Evolutionary conservation across 768 basidiomycete genomes (phyloP).

Genomic region (Trametes elegans): DNA sequence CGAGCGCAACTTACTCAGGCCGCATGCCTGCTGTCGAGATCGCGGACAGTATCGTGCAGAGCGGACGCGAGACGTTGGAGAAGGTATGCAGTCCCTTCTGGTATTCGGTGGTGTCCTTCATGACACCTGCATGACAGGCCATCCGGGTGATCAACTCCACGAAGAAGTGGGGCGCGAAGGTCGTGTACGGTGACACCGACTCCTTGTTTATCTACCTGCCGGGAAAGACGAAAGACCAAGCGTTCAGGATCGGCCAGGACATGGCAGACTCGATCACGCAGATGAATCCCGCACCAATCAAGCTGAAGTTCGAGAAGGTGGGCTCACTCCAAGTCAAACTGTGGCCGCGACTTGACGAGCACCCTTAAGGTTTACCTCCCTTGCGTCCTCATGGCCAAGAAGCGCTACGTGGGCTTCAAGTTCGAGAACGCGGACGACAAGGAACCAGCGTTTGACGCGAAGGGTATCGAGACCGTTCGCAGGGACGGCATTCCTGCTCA

Average conservation of each 20-base stretch:
- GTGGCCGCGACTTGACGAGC: no score
- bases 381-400: constrained; percentile 95
- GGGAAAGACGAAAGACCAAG: constrained; percentile 90
- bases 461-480: constrained; percentile 96
- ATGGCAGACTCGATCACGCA: constrained; percentile 87
- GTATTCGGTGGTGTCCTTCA: not conserved
- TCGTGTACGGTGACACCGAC: constrained; percentile 98
- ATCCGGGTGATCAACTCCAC: constrained; percentile 74
- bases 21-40: constrained; percentile 99
- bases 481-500: constrained; percentile 90
- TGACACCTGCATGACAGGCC: constrained; percentile 49
- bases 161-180: constrained; percentile 80
- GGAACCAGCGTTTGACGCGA: constrained; percentile 87
- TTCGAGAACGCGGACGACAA: constrained; percentile 81
- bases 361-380: constrained; percentile 81
- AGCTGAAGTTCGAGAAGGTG: constrained; percentile 98
- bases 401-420: constrained; percentile 97
- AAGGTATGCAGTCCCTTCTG: constrained; percentile 54
- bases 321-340: not conserved
- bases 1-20: constrained; percentile 90
- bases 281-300: constrained; percentile 86
- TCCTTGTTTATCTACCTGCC: constrained; percentile 91
- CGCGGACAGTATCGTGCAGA: constrained; percentile 97
- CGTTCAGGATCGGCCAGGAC: constrained; percentile 89
- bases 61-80: constrained; percentile 91